Evolutionary conservation across 768 basidiomycete genomes (phyloP).

Genomic region (Trametes cinnabarina): DNA sequence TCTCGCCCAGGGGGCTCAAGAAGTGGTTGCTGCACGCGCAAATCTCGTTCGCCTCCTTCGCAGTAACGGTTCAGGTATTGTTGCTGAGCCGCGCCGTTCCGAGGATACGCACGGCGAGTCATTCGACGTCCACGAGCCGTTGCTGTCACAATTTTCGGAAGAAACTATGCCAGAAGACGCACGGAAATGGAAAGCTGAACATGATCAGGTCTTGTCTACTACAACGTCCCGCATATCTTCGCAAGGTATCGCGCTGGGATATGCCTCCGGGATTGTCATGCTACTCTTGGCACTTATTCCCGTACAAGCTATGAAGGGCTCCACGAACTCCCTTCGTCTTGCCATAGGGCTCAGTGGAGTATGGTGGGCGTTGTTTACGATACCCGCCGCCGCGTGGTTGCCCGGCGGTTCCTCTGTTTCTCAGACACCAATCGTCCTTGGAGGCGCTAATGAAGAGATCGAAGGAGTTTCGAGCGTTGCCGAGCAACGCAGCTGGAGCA

Average conservation of each 20-base stretch:
- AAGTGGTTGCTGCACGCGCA: slow-evolving; percentile 45
- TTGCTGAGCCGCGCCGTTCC: not conserved
- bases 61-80: not conserved
- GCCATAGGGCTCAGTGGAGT: slow-evolving; percentile 82
- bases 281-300: slow-evolving; percentile 77
- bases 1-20: slow-evolving; percentile 64
- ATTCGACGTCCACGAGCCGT: slow-evolving; percentile 14
- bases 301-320: slow-evolving; percentile 67
- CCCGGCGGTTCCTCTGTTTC: slow-evolving; percentile 39
- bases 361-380: slow-evolving; percentile 84
- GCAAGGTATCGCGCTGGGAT: slow-evolving; percentile 82
- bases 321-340: slow-evolving; percentile 74
- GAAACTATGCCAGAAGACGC: slow-evolving; percentile 17
- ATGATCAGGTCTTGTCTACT: slow-evolving; percentile 60
- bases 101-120: slow-evolving; percentile 3
- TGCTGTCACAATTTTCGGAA: not conserved
- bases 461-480: not conserved
- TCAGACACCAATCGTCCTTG: slow-evolving; percentile 2
- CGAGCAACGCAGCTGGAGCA: slow-evolving; percentile 39
- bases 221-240: slow-evolving; percentile 83
- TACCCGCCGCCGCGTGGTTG: slow-evolving; percentile 77
- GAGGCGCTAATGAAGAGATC: slow-evolving; percentile 13
- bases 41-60: slow-evolving; percentile 27
- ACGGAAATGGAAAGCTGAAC: slow-evolving; percentile 31
- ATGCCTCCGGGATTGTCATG: slow-evolving; percentile 75